Conservation (phyloP, 2,329 filamentous ascomycete genomes). For the Apiospora kogelbergensis region DNA sequence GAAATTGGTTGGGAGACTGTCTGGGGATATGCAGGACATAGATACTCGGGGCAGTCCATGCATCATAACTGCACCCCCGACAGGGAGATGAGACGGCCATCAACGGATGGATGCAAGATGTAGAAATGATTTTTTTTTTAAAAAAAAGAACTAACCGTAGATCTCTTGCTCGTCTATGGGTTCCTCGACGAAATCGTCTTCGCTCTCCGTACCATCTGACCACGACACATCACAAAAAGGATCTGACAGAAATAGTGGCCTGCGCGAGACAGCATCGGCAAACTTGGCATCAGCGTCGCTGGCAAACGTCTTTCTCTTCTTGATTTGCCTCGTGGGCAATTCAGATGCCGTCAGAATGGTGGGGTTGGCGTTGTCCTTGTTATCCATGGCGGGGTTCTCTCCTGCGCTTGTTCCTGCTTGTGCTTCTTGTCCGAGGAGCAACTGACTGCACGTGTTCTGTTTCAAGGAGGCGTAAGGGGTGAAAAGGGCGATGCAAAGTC, state of each 20-base stretch:
- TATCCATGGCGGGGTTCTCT: conserved; percentile 31
- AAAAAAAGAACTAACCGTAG: conserved; percentile 67
- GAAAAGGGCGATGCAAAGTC: neutral
- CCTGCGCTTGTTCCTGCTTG: conserved; percentile 11
- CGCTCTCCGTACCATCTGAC: conserved; percentile 38
- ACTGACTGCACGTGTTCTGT: neutral
- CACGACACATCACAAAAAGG: conserved; percentile 39
- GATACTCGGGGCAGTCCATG: neutral
- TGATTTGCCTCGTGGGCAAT: conserved; percentile 74
- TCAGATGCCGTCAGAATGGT: conserved; percentile 87
- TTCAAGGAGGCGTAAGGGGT: neutral
- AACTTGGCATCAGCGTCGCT: conserved; percentile 48
- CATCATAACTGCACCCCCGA: conserved; percentile 20
- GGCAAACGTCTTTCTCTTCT: conserved; percentile 48
- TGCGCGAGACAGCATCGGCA: conserved; percentile 46
- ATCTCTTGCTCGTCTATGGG: conserved; percentile 97
- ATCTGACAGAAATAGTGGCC: conserved; percentile 42
- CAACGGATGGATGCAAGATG: neutral
- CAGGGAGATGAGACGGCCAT: neutral
- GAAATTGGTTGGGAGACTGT: neutral
- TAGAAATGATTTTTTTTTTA: no score
- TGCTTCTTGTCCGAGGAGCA: conserved; percentile 10
- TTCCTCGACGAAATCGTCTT: conserved; percentile 58
- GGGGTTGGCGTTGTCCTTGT: conserved; percentile 79
- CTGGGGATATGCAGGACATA: neutral